phyloP scores from a whole-genome alignment of 2,329 filamentous ascomycete genomes.

The Alternaria triticina region DNA sequence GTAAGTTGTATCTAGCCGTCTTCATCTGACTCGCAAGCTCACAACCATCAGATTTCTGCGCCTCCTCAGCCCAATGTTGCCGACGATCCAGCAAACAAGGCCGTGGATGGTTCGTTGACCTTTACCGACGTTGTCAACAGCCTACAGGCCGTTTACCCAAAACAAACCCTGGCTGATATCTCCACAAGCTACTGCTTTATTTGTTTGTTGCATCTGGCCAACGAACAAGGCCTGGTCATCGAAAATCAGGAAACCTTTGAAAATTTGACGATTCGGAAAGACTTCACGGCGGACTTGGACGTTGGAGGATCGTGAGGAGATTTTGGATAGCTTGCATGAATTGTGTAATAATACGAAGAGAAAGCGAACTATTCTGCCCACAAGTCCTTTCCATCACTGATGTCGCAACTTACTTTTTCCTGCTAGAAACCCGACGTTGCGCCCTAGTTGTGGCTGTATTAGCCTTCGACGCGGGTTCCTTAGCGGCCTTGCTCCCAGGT shows the following conservation, averaged over 20 bases:
- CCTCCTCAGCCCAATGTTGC: conserved; percentile 19
- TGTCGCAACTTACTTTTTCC: background rate
- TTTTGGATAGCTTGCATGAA: background rate
- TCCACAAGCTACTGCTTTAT: conserved; percentile 95
- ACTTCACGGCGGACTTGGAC: conserved; percentile 52
- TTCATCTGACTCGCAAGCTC: conserved; percentile 8
- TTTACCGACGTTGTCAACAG: conserved; percentile 94
- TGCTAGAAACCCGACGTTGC: background rate
- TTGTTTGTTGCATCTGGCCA: conserved; percentile 85
- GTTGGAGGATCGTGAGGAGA: conserved; percentile 19
- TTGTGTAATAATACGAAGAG: background rate
- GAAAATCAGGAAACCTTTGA: conserved; percentile 63
- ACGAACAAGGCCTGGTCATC: conserved; percentile 87
- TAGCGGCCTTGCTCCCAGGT: too few relatives aligned
- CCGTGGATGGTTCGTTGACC: conserved; percentile 66
- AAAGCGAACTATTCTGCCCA: background rate
- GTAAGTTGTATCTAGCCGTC: conserved; percentile 27
- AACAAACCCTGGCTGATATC: conserved; percentile 87
- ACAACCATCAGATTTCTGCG: conserved; percentile 24
- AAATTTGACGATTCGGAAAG: conserved; percentile 57
- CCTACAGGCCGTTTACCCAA: conserved; percentile 83
- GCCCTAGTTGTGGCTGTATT: background rate
- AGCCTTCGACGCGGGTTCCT: background rate
- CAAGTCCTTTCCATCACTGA: background rate
- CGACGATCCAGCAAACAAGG: conserved; percentile 44